These are phyloP conservation scores for Santalum album DNA, from an alignment of 164 flowering plant species.

Conservation along the genomic window DNA sequence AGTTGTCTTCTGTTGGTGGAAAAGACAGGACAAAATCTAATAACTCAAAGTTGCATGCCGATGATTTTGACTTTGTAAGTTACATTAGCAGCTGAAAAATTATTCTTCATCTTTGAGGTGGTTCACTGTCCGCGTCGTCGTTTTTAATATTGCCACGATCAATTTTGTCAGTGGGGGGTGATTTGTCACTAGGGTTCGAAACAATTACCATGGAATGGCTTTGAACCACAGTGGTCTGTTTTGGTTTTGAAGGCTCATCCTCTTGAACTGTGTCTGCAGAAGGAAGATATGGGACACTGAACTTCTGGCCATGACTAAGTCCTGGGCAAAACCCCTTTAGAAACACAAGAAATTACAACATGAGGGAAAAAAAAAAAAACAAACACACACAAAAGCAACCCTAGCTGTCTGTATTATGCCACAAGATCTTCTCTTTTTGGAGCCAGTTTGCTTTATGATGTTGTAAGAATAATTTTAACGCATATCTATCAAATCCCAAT, in stretches of 20 bases:
- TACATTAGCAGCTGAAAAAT: neutral
- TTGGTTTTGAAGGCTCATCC: slow-evolving; percentile 18
- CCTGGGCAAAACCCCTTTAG: slow-evolving; percentile 68
- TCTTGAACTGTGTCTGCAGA: slow-evolving; percentile 16
- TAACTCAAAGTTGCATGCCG: neutral
- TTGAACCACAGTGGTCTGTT: slow-evolving; percentile 9
- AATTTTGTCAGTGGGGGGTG: slow-evolving; percentile 8
- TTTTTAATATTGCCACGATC: slow-evolving; percentile 4
- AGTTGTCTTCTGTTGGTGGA: neutral
- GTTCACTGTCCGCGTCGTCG: neutral
- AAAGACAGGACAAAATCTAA: neutral
- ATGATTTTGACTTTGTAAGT: neutral
- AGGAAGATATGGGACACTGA: slow-evolving; percentile 43
- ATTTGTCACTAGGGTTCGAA: slow-evolving; percentile 1
- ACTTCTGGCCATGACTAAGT: slow-evolving; percentile 61
- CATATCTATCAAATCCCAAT: too few relatives aligned
- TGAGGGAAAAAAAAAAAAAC: too few relatives aligned
- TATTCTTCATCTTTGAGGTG: slow-evolving; percentile 5
- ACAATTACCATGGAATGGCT: slow-evolving; percentile 2
- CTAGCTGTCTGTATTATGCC: too few relatives aligned
- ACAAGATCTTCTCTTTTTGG: too few relatives aligned
- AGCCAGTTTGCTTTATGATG: too few relatives aligned
- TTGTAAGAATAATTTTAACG: too few relatives aligned
- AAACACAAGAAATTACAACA: too few relatives aligned
- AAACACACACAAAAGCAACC: neutral